Percentiles rank a stretch among this genome's conserved stretches.
Evolutionary conservation across 345 rosid genomes (phyloP).

Genomic region (Physaria fendleri): DNA sequence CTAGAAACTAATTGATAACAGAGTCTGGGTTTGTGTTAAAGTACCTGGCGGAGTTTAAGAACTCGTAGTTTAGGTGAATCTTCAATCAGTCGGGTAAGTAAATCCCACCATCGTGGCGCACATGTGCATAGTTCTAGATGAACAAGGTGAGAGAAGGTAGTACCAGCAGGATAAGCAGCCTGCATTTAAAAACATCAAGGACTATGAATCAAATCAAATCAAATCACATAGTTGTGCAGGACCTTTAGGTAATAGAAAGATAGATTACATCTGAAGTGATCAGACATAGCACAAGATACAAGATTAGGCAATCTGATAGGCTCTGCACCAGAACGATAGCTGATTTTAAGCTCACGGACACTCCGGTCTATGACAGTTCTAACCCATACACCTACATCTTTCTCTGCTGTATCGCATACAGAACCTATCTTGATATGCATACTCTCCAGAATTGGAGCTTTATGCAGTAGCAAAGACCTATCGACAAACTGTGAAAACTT

Average conservation of each 20-base stretch:
- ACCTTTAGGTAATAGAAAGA: background rate
- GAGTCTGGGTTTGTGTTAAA: background rate
- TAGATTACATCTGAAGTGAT: conserved; percentile 26
- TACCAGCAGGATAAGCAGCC: conserved; percentile 27
- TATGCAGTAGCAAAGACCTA: conserved; percentile 26
- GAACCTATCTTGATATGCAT: conserved; percentile 18
- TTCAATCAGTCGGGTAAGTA: conserved; percentile 18
- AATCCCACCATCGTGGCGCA: conserved; percentile 27
- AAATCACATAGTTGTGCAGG: background rate
- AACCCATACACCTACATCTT: conserved; percentile 19
- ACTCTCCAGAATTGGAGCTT: conserved; percentile 9
- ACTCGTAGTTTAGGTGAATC: conserved; percentile 26
- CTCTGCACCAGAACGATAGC: conserved; percentile 6
- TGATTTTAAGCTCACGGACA: conserved; percentile 25
- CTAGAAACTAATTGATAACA: background rate
- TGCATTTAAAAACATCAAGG: conserved; percentile 4
- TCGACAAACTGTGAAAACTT: conserved; percentile 15
- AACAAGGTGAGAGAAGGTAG: conserved; percentile 24
- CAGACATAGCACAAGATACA: conserved; percentile 17
- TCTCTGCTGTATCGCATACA: background rate
- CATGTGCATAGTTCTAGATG: conserved; percentile 29
- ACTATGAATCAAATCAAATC: background rate
- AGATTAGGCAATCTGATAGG: conserved; percentile 20
- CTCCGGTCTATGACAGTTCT: conserved; percentile 10
- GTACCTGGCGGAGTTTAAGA: conserved; percentile 28